Evolutionary conservation across 1,284 basidiomycete species (phyloP).

Genomic region (Caloboletus firmus): DNA sequence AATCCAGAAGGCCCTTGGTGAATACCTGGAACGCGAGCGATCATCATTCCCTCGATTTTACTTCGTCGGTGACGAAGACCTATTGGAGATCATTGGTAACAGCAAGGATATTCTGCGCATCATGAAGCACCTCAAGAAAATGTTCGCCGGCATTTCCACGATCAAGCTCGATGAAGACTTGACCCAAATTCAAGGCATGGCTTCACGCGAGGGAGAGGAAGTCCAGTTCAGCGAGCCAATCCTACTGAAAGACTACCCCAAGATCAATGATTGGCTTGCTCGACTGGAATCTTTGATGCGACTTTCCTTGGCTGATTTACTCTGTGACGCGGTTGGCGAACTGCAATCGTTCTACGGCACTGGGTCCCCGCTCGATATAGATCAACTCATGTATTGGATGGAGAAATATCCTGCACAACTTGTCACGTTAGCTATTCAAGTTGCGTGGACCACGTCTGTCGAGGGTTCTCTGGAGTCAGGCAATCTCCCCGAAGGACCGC

Average conservation of each 20-base stretch:
- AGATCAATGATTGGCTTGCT: slow-evolving; percentile 98
- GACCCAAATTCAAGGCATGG: slow-evolving; percentile 86
- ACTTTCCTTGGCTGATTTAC: slow-evolving; percentile 80
- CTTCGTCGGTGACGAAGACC: slow-evolving; percentile 98
- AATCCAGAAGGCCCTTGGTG: slow-evolving; percentile 98
- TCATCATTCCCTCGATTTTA: slow-evolving; percentile 99
- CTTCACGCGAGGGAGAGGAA: slow-evolving; percentile 93
- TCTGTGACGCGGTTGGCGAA: slow-evolving; percentile 79
- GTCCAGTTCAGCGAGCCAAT: slow-evolving; percentile 85
- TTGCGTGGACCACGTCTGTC: slow-evolving; percentile 89
- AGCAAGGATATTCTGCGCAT: slow-evolving; percentile 97
- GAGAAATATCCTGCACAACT: slow-evolving; percentile 94
- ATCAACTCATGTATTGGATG: slow-evolving; percentile 86
- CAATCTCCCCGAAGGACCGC: slow-evolving; percentile 60
- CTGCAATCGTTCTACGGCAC: slow-evolving; percentile 82
- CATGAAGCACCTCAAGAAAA: slow-evolving; percentile 99
- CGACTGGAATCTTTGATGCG: slow-evolving; percentile 94
- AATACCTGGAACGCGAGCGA: slow-evolving; percentile 97
- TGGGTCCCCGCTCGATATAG: slow-evolving; percentile 51
- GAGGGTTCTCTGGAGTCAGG: slow-evolving; percentile 69
- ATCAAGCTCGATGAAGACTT: slow-evolving; percentile 88
- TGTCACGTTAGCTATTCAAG: slow-evolving; percentile 91
- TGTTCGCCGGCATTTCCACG: slow-evolving; percentile 98
- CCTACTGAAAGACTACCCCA: slow-evolving; percentile 87
- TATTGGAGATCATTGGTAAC: slow-evolving; percentile 99